Evolutionary conservation across 768 basidiomycete species (phyloP).

Genomic region (Suillus weaverae): DNA sequence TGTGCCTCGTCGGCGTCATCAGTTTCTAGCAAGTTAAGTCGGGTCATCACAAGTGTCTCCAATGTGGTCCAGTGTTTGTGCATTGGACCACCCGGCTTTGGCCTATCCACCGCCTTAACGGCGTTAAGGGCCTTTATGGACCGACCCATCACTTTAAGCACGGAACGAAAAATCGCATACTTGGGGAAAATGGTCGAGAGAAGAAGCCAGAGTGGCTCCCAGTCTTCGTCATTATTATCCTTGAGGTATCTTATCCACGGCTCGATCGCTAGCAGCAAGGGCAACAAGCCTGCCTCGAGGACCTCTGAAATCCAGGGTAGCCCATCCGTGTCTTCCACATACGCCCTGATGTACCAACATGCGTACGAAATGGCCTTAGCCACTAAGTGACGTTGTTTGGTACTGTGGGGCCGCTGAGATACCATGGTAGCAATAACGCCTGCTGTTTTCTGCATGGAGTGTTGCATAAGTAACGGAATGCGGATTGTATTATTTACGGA

Average conservation of each 20-base stretch:
- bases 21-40: slow-evolving; percentile 15
- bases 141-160: slow-evolving; percentile 19
- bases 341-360: slow-evolving; percentile 31
- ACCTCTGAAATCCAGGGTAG: slow-evolving; percentile 26
- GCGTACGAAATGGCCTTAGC: slow-evolving; percentile 29
- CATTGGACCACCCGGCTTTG: slow-evolving; percentile 17
- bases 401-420: slow-evolving; percentile 4
- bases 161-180: slow-evolving; percentile 26
- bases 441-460: slow-evolving; percentile 20
- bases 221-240: slow-evolving; percentile 24
- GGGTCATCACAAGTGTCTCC: slow-evolving; percentile 18
- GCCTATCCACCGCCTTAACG: slow-evolving; percentile 13
- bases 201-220: slow-evolving; percentile 29
- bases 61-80: slow-evolving; percentile 23
- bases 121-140: slow-evolving; percentile 17
- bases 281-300: slow-evolving; percentile 25
- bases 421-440: slow-evolving; percentile 19
- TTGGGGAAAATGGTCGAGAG: slow-evolving; percentile 26
- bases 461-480: slow-evolving; percentile 22
- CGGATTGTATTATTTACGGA: slow-evolving; percentile 28
- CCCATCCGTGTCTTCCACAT: slow-evolving; percentile 27
- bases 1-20: slow-evolving; percentile 13
- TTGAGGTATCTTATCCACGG: slow-evolving; percentile 25
- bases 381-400: slow-evolving; percentile 11
- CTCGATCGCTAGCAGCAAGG: slow-evolving; percentile 26